Conservation (phyloP, 2,329 filamentous ascomycete species). For the Thelonectria blattea region DNA sequence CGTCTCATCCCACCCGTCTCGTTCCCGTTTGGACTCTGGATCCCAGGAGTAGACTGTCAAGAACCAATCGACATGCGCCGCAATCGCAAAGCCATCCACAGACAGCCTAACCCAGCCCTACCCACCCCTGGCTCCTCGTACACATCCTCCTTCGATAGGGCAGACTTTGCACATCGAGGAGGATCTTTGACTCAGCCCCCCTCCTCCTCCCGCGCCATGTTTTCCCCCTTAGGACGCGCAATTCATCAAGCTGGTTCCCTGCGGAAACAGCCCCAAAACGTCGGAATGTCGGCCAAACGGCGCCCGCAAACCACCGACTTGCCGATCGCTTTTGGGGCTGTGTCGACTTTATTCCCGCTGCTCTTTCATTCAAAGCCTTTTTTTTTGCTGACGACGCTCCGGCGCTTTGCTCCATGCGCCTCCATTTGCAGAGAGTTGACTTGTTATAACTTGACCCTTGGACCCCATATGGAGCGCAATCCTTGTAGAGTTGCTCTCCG, state of each 20-base stretch:
- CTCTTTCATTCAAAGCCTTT: constrained; percentile 1
- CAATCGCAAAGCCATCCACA: no score
- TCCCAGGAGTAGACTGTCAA: no score
- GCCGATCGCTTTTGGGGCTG: neutral
- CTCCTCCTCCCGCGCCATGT: no score
- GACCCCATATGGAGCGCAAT: neutral
- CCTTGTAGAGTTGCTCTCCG: neutral
- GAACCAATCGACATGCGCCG: no score
- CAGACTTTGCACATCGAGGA: neutral
- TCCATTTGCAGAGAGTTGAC: neutral
- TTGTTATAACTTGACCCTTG: neutral
- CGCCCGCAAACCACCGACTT: neutral
- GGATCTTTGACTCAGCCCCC: neutral
- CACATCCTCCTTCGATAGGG: neutral
- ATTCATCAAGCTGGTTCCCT: neutral
- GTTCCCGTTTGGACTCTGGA: neutral
- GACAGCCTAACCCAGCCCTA: neutral
- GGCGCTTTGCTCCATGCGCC: neutral
- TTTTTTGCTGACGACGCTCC: neutral
- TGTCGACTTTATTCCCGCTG: neutral
- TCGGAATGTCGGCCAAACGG: neutral
- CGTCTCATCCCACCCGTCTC: no score
- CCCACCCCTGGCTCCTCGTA: neutral
- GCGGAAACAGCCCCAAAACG: neutral
- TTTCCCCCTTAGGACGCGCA: neutral